Conservation (phyloP, 768 basidiomycete genomes). For the Strobilomyces echinocephalus region DNA sequence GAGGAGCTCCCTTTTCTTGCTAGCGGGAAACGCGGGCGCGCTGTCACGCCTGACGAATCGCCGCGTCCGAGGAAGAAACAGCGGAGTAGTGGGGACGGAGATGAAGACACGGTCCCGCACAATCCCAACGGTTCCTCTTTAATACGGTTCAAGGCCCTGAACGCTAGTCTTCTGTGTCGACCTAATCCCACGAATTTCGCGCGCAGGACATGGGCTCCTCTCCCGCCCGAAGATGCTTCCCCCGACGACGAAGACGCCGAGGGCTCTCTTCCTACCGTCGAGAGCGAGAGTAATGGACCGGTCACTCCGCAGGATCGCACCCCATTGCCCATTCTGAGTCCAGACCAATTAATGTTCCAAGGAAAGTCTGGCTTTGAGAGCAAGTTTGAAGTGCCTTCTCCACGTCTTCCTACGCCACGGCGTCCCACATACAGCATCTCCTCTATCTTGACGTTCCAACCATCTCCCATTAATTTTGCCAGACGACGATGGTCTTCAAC, state of each 20-base stretch:
- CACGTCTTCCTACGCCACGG: slow-evolving; percentile 24
- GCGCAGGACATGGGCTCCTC: slow-evolving; percentile 51
- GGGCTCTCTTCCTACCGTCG: slow-evolving; percentile 33
- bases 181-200: slow-evolving; percentile 63
- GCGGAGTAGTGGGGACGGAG: slow-evolving; percentile 22
- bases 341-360: slow-evolving; percentile 25
- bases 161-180: slow-evolving; percentile 47
- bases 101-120: slow-evolving; percentile 28
- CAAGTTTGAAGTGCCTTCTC: slow-evolving; percentile 20
- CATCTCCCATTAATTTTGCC: slow-evolving; percentile 61
- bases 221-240: slow-evolving; percentile 32
- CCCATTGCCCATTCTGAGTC: slow-evolving; percentile 38
- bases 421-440: slow-evolving; percentile 23
- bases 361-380: slow-evolving; percentile 13
- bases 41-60: slow-evolving; percentile 20
- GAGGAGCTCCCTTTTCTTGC: slow-evolving; percentile 11
- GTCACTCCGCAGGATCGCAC: slow-evolving; percentile 54
- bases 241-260: slow-evolving; percentile 29
- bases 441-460: slow-evolving; percentile 50
- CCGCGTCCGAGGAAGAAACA: slow-evolving; percentile 26
- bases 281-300: slow-evolving; percentile 48
- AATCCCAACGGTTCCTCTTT: slow-evolving; percentile 22
- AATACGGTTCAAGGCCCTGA: slow-evolving; percentile 31
- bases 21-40: slow-evolving; percentile 23
- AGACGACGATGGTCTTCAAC: slow-evolving; percentile 54